Conservation (phyloP, 768 basidiomycete species). For the Russula ochroleuca region DNA sequence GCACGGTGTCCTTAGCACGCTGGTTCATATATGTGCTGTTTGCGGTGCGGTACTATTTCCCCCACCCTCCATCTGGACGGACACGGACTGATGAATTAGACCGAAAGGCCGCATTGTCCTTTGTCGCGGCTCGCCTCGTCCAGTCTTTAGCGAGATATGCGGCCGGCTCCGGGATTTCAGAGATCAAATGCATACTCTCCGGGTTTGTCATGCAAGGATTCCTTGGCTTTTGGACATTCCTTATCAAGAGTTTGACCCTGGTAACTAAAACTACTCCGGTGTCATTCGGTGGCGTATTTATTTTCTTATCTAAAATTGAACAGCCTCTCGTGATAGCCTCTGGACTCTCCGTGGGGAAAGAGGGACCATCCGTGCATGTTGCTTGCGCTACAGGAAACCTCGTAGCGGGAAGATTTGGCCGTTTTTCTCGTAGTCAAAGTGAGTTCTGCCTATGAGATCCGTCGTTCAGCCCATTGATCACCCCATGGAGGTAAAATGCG, state of each 20-base stretch:
- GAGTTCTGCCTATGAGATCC: constrained; percentile 29
- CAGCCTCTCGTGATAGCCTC: constrained; percentile 97
- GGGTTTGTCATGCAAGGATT: constrained; percentile 98
- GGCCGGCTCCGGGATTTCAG: constrained; percentile 96
- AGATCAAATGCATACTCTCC: constrained; percentile 96
- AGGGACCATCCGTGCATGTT: constrained; percentile 96
- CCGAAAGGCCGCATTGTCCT: constrained; percentile 70
- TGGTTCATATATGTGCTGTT: constrained; percentile 87
- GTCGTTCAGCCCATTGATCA: constrained; percentile 25
- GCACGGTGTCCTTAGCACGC: constrained; percentile 58
- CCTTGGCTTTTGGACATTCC: constrained; percentile 82
- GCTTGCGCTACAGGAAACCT: constrained; percentile 91
- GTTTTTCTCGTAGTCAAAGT: constrained; percentile 89
- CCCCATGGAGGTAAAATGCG: constrained; percentile 60
- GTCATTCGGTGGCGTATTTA: neutral
- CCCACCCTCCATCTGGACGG: neutral
- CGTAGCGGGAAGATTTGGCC: constrained; percentile 77
- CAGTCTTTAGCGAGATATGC: constrained; percentile 87
- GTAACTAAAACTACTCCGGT: constrained; percentile 45
- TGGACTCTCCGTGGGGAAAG: constrained; percentile 94
- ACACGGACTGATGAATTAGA: neutral
- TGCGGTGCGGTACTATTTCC: constrained; percentile 56
- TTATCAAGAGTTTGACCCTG: constrained; percentile 90
- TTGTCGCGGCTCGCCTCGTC: constrained; percentile 85
- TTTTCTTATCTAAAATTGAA: constrained; percentile 13